phyloP scores from a whole-genome alignment of 768 basidiomycete genomes.

The Rickenella mellea region DNA sequence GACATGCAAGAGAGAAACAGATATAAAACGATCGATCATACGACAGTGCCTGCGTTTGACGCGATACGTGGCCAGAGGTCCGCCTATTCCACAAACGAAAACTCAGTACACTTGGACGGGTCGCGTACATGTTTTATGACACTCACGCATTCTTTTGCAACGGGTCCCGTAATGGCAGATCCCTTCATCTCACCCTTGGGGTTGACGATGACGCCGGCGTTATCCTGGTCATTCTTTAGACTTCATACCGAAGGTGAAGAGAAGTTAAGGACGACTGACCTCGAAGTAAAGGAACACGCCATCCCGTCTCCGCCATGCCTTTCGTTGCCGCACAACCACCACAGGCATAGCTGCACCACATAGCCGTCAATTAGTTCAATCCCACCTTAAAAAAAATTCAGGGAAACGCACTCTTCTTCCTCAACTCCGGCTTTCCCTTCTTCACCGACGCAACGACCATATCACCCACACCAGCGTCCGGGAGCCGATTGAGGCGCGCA shows the following conservation, averaged over 20 bases:
- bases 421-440: slow-evolving; percentile 99
- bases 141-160: slow-evolving; percentile 98
- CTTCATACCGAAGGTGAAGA: not conserved
- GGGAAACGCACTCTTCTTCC: slow-evolving; percentile 87
- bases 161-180: slow-evolving; percentile 90
- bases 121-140: not conserved
- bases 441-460: slow-evolving; percentile 97
- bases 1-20: slow-evolving; percentile 9
- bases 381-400: not conserved
- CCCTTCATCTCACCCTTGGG: slow-evolving; percentile 99
- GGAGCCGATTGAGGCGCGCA: slow-evolving; percentile 93
- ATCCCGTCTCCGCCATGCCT: slow-evolving; percentile 95
- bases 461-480: slow-evolving; percentile 90
- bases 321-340: slow-evolving; percentile 94
- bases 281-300: slow-evolving; percentile 99
- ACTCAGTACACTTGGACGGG: slow-evolving; percentile 1
- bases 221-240: slow-evolving; percentile 44
- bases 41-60: slow-evolving; percentile 96
- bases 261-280: slow-evolving; percentile 35
- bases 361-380: slow-evolving; percentile 2
- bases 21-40: slow-evolving; percentile 37
- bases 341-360: slow-evolving; percentile 78
- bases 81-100: slow-evolving; percentile 40
- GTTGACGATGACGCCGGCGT: slow-evolving; percentile 96
- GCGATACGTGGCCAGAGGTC: slow-evolving; percentile 99